A percentile compares a stretch with the other conserved stretches of the same genome.
Conservation (phyloP, 192 early-diverging fungal genomes). For the Backusella liffmaniae region DNA sequence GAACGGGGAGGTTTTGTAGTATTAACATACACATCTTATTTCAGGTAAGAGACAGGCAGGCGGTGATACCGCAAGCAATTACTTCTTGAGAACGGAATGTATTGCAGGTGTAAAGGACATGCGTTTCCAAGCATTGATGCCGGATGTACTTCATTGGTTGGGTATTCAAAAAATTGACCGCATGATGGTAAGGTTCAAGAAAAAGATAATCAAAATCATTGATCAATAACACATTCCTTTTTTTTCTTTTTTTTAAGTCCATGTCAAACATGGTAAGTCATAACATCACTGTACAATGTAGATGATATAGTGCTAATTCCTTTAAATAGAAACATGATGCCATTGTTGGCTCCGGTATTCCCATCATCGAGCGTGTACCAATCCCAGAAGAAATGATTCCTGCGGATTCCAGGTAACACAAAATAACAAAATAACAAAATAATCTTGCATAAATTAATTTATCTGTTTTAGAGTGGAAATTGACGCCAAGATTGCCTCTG, state of each 20-base stretch:
- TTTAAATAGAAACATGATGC: slow-evolving; percentile 85
- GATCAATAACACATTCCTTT: slow-evolving; percentile 18
- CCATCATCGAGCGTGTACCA: slow-evolving; percentile 83
- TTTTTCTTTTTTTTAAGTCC: slow-evolving; percentile 39
- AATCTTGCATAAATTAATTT: background rate
- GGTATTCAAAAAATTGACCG: slow-evolving; percentile 92
- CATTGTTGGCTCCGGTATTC: slow-evolving; percentile 82
- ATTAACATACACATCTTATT: background rate
- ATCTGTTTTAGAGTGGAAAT: slow-evolving; percentile 73
- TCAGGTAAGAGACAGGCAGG: slow-evolving; percentile 61
- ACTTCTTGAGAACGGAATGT: slow-evolving; percentile 86
- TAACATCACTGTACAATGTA: background rate
- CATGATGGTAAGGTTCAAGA: slow-evolving; percentile 61
- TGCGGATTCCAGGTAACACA: slow-evolving; percentile 61
- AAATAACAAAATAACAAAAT: background rate
- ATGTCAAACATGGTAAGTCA: slow-evolving; percentile 69
- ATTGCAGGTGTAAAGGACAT: slow-evolving; percentile 93
- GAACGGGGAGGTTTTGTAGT: background rate
- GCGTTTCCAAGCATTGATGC: slow-evolving; percentile 97
- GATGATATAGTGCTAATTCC: background rate
- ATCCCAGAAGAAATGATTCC: slow-evolving; percentile 91
- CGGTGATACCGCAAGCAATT: slow-evolving; percentile 86
- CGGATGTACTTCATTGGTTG: slow-evolving; percentile 94
- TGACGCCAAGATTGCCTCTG: slow-evolving; percentile 95
- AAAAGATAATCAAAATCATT: background rate